Evolutionary conservation across 768 basidiomycete species (phyloP), one percentile per base, ranked within the genome.

Genomic region (Phlebiopsis flavidoalba): DNA sequence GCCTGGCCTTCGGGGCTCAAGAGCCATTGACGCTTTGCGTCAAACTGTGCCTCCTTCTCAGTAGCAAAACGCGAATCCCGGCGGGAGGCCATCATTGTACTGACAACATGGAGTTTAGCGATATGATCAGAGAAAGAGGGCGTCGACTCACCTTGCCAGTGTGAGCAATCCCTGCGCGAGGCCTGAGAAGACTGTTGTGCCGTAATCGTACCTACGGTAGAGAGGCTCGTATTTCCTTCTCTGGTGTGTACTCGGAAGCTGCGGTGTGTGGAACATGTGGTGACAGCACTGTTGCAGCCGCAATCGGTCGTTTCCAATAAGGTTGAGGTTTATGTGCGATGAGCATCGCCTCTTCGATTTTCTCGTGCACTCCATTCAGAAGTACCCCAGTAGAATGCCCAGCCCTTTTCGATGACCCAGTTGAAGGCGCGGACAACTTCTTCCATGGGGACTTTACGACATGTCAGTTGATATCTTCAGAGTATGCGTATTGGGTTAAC

Each of bases 351-450:
- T 85, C 85, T 69, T 83, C 80, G 60, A 88, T 85, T 60, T n/a
- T 88, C 80, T 17, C 40, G 33, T 10, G 57, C 61, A 53, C 78
- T 82, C 91, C 91, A 93, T 71, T 92, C 89, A 8, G 85, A 87
- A 0, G 88, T 89, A 21, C 75, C 89, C 88, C 87, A 88, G 68
- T 87, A 87, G 69, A 80, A 83, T 1, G 85, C 82, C 84, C 84
- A 86, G 65, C 87, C 88, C 64, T 84, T 74, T 49, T 88, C 82
- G 65, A 92, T 89, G n/a, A 91, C 78, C 64, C 77, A 85, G 75
- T 89, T 91, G 78, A 93, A 92, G 0, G 88, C 88, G 40, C 91
- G 81, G 40, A 94, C 91, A 51, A 85, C 77, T 70, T 95, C 91
- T 70, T 91, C 89, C 81, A 85, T 85, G 1, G 84, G 82, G 6